Conservation (phyloP, 164 flowering plant species). For the Vitis rupestris region DNA sequence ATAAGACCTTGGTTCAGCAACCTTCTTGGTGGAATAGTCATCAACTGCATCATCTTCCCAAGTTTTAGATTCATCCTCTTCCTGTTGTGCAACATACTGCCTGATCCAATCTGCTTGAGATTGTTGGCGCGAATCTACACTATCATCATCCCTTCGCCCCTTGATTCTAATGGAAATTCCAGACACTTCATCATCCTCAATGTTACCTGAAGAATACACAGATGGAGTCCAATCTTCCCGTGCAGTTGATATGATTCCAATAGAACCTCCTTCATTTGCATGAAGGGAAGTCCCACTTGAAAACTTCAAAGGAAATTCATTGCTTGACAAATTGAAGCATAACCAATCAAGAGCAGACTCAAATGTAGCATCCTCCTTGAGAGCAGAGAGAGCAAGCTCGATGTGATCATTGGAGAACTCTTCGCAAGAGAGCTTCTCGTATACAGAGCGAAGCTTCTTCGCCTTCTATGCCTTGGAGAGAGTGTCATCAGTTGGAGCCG, state of each 20-base stretch:
- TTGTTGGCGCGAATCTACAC: slow-evolving; percentile 44
- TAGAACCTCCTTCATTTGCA: slow-evolving; percentile 52
- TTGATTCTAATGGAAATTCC: slow-evolving; percentile 43
- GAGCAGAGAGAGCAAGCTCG: slow-evolving; percentile 72
- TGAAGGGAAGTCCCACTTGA: slow-evolving; percentile 56
- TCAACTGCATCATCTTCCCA: too few species aligned
- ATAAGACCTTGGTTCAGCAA: too few species aligned
- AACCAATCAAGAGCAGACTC: slow-evolving; percentile 92
- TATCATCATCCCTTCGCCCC: slow-evolving; percentile 42
- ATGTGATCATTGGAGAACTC: slow-evolving; percentile 82
- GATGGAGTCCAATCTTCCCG: slow-evolving; percentile 60
- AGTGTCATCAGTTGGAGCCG: slow-evolving; percentile 27
- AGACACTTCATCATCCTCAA: slow-evolving; percentile 31
- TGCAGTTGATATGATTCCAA: slow-evolving; percentile 58
- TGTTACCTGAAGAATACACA: slow-evolving; percentile 18
- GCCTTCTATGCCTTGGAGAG: slow-evolving; percentile 65
- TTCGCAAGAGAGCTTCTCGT: slow-evolving; percentile 90
- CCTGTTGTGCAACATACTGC: slow-evolving; percentile 75
- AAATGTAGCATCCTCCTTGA: slow-evolving; percentile 84
- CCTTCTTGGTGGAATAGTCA: too few species aligned
- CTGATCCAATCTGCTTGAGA: slow-evolving; percentile 96
- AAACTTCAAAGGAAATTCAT: slow-evolving; percentile 82
- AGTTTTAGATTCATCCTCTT: too few species aligned
- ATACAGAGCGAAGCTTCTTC: slow-evolving; percentile 58
- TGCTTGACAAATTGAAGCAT: slow-evolving; percentile 73